Base-by-base conservation (phyloP, 306 rosid genomes). In the Glycine latifolia region DNA sequence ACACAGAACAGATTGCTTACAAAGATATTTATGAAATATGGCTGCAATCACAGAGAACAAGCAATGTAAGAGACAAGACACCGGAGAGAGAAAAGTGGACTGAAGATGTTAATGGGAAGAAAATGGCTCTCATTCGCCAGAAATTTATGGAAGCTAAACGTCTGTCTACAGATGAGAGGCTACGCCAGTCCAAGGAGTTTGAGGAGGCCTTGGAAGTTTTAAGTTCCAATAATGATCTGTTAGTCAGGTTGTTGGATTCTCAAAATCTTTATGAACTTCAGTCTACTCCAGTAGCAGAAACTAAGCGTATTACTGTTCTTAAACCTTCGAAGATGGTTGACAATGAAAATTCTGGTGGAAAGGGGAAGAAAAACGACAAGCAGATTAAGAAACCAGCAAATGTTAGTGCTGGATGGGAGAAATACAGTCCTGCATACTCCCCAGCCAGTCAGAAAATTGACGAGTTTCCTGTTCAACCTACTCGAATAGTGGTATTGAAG, bases 401-500 rank as follows among this genome's bases (percentile, higher is more conserved):
- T 85, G 75, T 67, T 43, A 81, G 88, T 82, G 77, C 85, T 80
- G 81, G 67, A 14, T 77, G 88, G 91, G 94, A 88, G 78, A 85
- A 86, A 70, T 81, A 58, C 74, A 86, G 88, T 70, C 77, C 76
- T 69, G 87, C 78, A 83, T 81, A 82, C 76, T 75, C 89, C 69
- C 88, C 92, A 31, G 71, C 80, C 60, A 80, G 79, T 84, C 89
- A 82, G 80, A 90, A 86, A 80, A 85, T 81, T 78, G 96, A 87
- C 10, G 94, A 91, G 70, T 79, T 83, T 85, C 85, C 92, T 15
- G 90, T 72, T 77, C 99, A 88, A 79, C 95, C 94, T 75, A 96
- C 99, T 81, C 97, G 98, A 61, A 96, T 96, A 79, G 98, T 96
- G 85, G 97, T 96, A 75, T 83, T 96, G 91, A 96, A 91, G 83